Evolutionary conservation across 495 filamentous ascomycete species (phyloP).

Genomic region (Friedmanniomyces endolithicus): DNA sequence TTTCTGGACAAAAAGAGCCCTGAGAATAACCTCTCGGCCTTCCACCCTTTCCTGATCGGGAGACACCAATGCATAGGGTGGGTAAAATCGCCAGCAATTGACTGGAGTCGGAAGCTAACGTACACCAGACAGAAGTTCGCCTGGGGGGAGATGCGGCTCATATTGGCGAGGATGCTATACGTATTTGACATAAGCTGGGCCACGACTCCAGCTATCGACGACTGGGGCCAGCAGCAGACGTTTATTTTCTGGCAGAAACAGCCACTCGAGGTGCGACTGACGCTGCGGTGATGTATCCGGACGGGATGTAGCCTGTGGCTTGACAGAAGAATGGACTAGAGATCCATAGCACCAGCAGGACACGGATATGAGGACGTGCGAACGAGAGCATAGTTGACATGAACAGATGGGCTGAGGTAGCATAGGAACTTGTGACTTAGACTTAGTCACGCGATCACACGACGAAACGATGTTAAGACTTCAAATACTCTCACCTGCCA

Average conservation of each 20-base stretch:
- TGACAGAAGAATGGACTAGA: no score
- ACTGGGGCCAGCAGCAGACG: slow-evolving; percentile 4
- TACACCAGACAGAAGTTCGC: slow-evolving; percentile 10
- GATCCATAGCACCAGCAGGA: no score
- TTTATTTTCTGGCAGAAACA: slow-evolving; percentile 7
- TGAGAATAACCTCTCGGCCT: slow-evolving; percentile 29
- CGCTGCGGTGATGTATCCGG: background rate
- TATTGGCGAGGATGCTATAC: slow-evolving; percentile 22
- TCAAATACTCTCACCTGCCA: no score
- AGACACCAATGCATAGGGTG: slow-evolving; percentile 30
- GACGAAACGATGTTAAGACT: no score
- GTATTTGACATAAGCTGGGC: slow-evolving; percentile 22
- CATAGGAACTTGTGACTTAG: no score
- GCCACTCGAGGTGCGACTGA: background rate
- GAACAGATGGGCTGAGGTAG: no score
- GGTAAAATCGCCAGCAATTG: background rate
- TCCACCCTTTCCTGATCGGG: slow-evolving; percentile 26
- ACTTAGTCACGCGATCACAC: no score
- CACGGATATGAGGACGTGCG: no score
- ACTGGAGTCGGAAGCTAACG: background rate
- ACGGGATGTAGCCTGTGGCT: no score
- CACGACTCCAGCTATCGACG: background rate
- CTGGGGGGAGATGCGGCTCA: slow-evolving; percentile 23
- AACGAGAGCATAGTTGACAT: no score
- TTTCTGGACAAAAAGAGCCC: slow-evolving; percentile 17